phyloP scores from a whole-genome alignment of 306 rosid genomes.

The Macrotyloma uniflorum region DNA sequence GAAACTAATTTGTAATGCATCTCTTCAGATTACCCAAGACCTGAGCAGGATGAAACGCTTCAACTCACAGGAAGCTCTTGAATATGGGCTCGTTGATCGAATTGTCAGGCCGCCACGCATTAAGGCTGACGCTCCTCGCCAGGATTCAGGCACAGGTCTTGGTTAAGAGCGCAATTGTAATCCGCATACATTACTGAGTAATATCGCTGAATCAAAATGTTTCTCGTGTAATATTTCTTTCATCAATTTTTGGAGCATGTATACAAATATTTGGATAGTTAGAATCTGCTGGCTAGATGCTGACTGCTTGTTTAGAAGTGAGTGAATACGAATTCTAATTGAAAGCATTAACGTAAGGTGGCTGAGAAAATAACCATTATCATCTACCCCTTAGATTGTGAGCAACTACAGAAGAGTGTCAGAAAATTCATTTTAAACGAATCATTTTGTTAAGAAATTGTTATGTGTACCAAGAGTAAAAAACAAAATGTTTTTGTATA shows the following conservation, averaged over 20 bases:
- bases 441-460: not conserved
- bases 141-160: conserved; percentile 76
- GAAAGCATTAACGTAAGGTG: conserved; percentile 13
- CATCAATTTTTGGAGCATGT: conserved; percentile 32
- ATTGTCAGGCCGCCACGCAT: conserved; percentile 79
- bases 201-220: conserved; percentile 27
- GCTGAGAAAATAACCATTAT: not conserved
- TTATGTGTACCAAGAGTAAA: not conserved
- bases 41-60: conserved; percentile 72
- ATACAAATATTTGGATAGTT: conserved; percentile 37
- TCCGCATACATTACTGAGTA: conserved; percentile 13
- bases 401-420: not conserved
- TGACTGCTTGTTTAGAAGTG: conserved; percentile 10
- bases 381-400: conserved; percentile 3
- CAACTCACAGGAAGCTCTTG: conserved; percentile 79
- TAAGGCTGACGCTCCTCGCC: conserved; percentile 74
- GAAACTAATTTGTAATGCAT: conserved; percentile 35
- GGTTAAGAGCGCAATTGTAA: conserved; percentile 57
- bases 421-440: not conserved
- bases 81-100: conserved; percentile 91
- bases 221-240: conserved; percentile 14
- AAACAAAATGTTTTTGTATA: not conserved
- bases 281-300: conserved; percentile 34
- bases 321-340: conserved; percentile 6
- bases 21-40: conserved; percentile 70